phyloP scores from a whole-genome alignment of 2,329 filamentous ascomycete genomes.

The Beauveria sp. region DNA sequence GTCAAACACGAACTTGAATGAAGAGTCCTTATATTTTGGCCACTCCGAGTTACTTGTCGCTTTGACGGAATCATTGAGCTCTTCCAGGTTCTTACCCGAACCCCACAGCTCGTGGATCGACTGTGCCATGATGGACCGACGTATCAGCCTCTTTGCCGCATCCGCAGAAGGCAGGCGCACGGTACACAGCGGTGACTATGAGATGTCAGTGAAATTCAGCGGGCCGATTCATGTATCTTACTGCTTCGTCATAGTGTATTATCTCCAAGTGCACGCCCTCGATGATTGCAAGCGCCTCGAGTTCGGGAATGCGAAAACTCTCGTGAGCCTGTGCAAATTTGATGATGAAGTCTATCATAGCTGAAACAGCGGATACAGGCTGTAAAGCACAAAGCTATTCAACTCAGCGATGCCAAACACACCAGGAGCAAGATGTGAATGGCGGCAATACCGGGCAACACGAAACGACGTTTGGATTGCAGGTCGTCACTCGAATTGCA shows the following conservation, averaged over 20 bases:
- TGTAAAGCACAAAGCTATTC: too few species aligned
- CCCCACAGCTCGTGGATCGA: slow-evolving; percentile 90
- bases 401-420: too few species aligned
- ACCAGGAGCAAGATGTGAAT: not conserved
- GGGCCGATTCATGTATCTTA: slow-evolving; percentile 36
- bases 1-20: slow-evolving; percentile 83
- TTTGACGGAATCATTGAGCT: slow-evolving; percentile 60
- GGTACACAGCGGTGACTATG: slow-evolving; percentile 78
- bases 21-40: slow-evolving; percentile 52
- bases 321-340: slow-evolving; percentile 87
- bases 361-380: not conserved
- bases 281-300: slow-evolving; percentile 69
- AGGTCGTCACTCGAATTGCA: not conserved
- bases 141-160: slow-evolving; percentile 59
- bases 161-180: slow-evolving; percentile 58
- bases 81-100: slow-evolving; percentile 55
- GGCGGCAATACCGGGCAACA: too few species aligned
- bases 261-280: slow-evolving; percentile 62
- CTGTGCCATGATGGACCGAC: slow-evolving; percentile 73
- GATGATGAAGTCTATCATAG: slow-evolving; percentile 68
- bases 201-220: slow-evolving; percentile 16
- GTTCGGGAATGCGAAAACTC: slow-evolving; percentile 79
- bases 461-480: not conserved
- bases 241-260: slow-evolving; percentile 65
- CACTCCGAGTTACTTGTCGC: slow-evolving; percentile 51